phyloP scores from a whole-genome alignment of 192 early-diverging fungal genomes.

The Oehlia diaphana region DNA sequence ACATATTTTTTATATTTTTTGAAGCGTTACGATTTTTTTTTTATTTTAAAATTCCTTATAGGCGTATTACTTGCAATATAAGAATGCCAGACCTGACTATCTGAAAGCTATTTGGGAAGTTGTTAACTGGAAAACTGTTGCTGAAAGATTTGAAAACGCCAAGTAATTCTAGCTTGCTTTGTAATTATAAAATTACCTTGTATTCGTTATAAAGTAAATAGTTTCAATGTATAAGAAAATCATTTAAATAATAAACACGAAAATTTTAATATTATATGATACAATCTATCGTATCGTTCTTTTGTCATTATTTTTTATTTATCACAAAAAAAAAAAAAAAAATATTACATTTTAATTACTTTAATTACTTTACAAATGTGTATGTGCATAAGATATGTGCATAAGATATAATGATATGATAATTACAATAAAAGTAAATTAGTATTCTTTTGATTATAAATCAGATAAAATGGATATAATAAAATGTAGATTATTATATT shows the following conservation, averaged over 20 bases:
- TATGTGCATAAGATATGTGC: no score
- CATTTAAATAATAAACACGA: no score
- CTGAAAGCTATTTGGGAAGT: slow-evolving; percentile 94
- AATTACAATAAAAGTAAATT: no score
- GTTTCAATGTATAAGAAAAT: background rate
- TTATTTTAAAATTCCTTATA: slow-evolving; percentile 31
- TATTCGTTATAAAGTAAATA: background rate
- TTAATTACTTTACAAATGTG: background rate
- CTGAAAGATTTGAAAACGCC: slow-evolving; percentile 77
- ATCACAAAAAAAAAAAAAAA: background rate
- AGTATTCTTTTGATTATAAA: no score
- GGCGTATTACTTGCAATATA: slow-evolving; percentile 97
- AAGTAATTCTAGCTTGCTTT: slow-evolving; percentile 34
- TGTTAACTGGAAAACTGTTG: slow-evolving; percentile 97
- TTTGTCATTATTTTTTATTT: background rate
- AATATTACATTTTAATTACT: background rate
- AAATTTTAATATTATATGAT: no score
- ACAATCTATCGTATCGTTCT: background rate
- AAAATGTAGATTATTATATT: no score
- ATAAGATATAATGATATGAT: background rate
- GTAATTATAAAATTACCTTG: background rate
- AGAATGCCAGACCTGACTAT: slow-evolving; percentile 97
- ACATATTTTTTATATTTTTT: background rate
- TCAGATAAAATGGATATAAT: no score
- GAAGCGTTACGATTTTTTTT: background rate